Conservation (phyloP, 768 basidiomycete species). For the Tylopilus rubrobrunneus region DNA sequence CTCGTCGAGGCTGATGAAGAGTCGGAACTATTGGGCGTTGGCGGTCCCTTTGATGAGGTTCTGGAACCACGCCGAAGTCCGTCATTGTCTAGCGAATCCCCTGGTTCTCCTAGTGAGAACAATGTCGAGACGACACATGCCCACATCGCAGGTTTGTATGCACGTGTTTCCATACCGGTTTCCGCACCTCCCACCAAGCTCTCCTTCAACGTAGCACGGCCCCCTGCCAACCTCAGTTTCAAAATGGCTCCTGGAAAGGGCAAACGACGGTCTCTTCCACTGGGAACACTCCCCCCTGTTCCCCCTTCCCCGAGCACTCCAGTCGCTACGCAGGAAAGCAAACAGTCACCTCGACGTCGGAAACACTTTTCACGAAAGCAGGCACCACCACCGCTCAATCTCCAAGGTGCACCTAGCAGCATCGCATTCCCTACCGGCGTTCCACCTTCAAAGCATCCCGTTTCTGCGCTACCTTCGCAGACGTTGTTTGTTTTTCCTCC, state of each 20-base stretch:
- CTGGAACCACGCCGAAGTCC: constrained; percentile 34
- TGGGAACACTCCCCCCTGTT: constrained; percentile 63
- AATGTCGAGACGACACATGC: constrained; percentile 20
- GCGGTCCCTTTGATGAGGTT: constrained; percentile 54
- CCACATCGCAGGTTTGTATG: constrained; percentile 2
- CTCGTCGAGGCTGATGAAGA: constrained; percentile 84
- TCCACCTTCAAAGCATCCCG: constrained; percentile 20
- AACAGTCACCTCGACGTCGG: constrained; percentile 32
- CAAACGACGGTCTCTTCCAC: constrained; percentile 59
- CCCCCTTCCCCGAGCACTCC: constrained; percentile 66
- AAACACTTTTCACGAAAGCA: constrained; percentile 56
- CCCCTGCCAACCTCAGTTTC: constrained; percentile 54
- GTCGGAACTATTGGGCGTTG: constrained; percentile 61
- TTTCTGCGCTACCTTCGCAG: constrained; percentile 60
- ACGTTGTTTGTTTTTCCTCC: constrained; percentile 87
- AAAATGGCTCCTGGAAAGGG: constrained; percentile 43
- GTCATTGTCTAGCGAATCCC: constrained; percentile 33
- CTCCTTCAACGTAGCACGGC: constrained; percentile 41
- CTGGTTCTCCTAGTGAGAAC: constrained; percentile 32
- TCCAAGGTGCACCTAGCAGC: constrained; percentile 32
- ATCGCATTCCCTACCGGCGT: constrained; percentile 26
- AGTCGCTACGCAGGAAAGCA: constrained; percentile 37
- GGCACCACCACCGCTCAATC: constrained; percentile 53
- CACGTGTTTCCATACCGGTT: constrained; percentile 33
- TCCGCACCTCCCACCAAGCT: constrained; percentile 59